Evolutionary conservation across 306 rosid species (phyloP).

Genomic region (Citrullus mucosospermus): DNA sequence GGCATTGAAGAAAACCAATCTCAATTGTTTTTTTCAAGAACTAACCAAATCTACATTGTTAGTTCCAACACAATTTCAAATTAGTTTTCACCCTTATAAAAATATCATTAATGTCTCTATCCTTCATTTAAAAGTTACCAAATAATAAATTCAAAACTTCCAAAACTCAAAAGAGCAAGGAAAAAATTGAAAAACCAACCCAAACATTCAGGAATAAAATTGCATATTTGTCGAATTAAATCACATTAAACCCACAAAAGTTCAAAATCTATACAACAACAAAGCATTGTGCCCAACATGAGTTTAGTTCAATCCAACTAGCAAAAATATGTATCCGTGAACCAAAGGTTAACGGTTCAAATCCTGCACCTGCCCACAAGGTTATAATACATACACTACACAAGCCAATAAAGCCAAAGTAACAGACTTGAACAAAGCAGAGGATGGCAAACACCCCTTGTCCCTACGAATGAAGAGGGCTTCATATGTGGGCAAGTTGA

Average conservation of each 20-base stretch:
- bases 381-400: constrained; percentile 8
- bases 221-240: not conserved
- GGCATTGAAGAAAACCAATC: no score
- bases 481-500: constrained; percentile 29
- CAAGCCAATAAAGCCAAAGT: constrained; percentile 27
- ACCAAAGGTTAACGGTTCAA: no score
- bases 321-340: no score
- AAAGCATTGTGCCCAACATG: no score
- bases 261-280: not conserved
- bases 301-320: no score
- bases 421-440: constrained; percentile 29
- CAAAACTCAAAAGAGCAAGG: not conserved
- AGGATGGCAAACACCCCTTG: constrained; percentile 31
- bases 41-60: no score
- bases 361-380: not conserved
- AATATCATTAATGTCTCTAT: not conserved
- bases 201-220: not conserved
- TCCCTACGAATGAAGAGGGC: constrained; percentile 53
- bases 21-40: no score
- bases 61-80: no score
- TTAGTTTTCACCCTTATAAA: not conserved
- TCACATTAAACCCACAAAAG: not conserved
- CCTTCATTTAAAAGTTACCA: not conserved
- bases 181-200: not conserved
- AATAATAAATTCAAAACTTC: not conserved